These are phyloP conservation scores for Hypoxylon subgilvum DNA, from an alignment of 495 filamentous ascomycete genomes.

Conservation along the genomic window DNA sequence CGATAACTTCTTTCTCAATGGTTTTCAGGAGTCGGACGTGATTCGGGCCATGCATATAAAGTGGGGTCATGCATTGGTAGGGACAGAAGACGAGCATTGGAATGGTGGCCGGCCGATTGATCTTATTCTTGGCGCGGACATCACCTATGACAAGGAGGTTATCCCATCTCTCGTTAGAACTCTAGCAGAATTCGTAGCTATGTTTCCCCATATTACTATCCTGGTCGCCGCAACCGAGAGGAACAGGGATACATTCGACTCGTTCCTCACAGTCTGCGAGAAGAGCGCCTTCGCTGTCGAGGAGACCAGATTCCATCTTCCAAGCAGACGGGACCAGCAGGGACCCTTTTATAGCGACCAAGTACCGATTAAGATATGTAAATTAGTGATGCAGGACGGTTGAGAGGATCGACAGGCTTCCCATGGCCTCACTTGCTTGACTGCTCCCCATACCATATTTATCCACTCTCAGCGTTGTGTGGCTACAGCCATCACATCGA, in stretches of 20 bases:
- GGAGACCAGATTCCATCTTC: constrained; percentile 44
- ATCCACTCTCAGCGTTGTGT: no score
- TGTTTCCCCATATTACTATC: constrained; percentile 47
- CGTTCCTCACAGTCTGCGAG: constrained; percentile 47
- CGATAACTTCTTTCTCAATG: constrained; percentile 71
- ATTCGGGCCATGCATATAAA: constrained; percentile 59
- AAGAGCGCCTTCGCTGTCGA: constrained; percentile 43
- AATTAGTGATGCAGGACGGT: no score
- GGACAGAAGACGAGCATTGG: constrained; percentile 53
- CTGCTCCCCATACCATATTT: no score
- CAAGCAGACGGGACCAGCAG: constrained; percentile 43
- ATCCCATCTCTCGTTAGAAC: constrained; percentile 55
- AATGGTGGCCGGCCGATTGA: constrained; percentile 52
- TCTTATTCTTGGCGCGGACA: constrained; percentile 57
- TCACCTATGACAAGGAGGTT: constrained; percentile 56
- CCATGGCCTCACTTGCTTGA: no score
- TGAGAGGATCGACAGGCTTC: no score
- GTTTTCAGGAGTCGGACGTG: constrained; percentile 51
- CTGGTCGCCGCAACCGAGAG: constrained; percentile 57
- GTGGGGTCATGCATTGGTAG: constrained; percentile 64
- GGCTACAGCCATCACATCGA: no score
- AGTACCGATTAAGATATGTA: constrained; percentile 52
- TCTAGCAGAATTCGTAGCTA: constrained; percentile 46
- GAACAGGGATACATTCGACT: constrained; percentile 53
- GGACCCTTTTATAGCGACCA: constrained; percentile 57